Evolutionary conservation across 768 basidiomycete species (phyloP), one percentile per base, ranked within the genome.

Genomic region (Dacryopinax primogenitus): DNA sequence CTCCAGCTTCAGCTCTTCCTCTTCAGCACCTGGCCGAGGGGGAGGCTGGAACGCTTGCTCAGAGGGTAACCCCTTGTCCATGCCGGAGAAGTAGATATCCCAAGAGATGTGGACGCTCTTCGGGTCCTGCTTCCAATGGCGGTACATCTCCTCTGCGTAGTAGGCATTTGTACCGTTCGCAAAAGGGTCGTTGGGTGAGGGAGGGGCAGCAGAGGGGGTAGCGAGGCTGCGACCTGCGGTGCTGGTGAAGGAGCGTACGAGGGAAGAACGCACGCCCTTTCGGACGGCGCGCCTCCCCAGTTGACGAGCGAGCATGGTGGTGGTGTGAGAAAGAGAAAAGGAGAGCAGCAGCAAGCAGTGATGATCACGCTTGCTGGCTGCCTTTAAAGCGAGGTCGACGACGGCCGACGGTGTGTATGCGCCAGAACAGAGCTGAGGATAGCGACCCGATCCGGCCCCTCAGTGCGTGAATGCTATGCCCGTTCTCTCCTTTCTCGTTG

Each of bases 61-160:
- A 69, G 86, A 87, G 1, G 83, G 77, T 11, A 98, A 73, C 51
- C 96, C 96, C 71, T 86, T 87, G 71, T 95, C 93, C 74, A 98
- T 82, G 39, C 91, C 95, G 1, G 86, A 82, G 73, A 99, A 99
- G 78, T 99, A 99, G 63, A 86, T 82, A 67, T 88, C 82, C 96
- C 96, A 99, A 2, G 93, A 96, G 0, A 83, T 80, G 78, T 99
- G 96, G 0, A 99, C 96, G 23, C 89, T 87, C 67, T 84, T 82
- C 44, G 92, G 90, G 76, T 99, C 92, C 77, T 90, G 82, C 75
- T 82, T 83, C 91, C 90, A 92, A 70, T 87, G 84, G 69, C 85
- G 83, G 77, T 95, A 97, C 95, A 97, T 97, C 76, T 95, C 92
- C 66, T 78, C 94, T 21, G 88, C 88, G 73, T 98, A 98, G 79